phyloP scores from a whole-genome alignment of 345 rosid genomes.

The Angophora floribunda region DNA sequence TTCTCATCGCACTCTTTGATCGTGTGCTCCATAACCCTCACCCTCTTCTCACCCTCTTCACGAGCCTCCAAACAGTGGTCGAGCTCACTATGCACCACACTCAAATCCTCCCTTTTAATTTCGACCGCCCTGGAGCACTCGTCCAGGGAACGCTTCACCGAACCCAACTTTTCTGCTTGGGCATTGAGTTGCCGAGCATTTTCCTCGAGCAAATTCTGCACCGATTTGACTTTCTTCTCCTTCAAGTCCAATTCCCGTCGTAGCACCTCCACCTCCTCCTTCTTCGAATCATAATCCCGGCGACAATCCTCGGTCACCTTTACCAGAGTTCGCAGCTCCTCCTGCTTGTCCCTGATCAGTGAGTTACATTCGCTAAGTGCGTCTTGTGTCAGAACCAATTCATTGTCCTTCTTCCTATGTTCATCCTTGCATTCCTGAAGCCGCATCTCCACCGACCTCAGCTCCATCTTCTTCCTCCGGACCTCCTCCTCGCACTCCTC shows the following conservation, averaged over 20 bases:
- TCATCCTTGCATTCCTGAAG: background rate
- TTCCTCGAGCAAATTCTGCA: background rate
- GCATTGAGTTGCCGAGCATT: background rate
- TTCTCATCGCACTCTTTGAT: background rate
- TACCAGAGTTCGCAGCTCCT: background rate
- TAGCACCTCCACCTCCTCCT: background rate
- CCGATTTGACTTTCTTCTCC: background rate
- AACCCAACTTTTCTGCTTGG: background rate
- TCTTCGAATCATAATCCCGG: background rate
- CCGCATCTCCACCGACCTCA: background rate
- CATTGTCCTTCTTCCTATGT: background rate
- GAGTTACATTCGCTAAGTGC: background rate
- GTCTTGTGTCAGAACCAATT: background rate
- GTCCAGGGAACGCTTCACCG: background rate
- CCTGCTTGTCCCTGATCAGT: background rate
- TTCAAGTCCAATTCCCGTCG: background rate
- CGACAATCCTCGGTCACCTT: background rate
- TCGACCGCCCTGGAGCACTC: background rate
- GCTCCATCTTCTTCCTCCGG: background rate
- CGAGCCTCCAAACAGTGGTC: background rate
- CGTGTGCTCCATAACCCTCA: background rate
- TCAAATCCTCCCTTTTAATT: conserved; percentile 7
- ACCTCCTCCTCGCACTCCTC: background rate
- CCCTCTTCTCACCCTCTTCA: background rate
- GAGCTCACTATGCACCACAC: background rate